Percentiles rank a stretch among this genome's conserved stretches.
phyloP scores from a whole-genome alignment of 2,329 filamentous ascomycete species.

The Aspergillus transmontanensis region DNA sequence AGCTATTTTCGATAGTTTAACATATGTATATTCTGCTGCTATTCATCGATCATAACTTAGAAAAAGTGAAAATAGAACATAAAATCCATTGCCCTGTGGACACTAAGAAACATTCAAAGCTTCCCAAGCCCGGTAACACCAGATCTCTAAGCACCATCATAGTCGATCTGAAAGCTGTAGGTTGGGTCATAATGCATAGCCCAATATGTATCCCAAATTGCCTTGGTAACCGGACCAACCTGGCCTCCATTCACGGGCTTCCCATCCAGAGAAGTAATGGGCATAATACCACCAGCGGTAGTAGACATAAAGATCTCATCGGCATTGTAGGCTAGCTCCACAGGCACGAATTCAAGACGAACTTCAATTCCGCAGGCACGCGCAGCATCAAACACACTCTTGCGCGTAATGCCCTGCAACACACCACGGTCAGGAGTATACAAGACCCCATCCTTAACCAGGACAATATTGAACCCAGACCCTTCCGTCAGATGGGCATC shows the following conservation, averaged over 20 bases:
- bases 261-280: constrained; percentile 52
- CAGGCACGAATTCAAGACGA: constrained; percentile 46
- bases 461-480: constrained; percentile 52
- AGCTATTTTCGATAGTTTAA: no score
- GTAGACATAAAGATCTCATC: constrained; percentile 59
- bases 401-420: constrained; percentile 29
- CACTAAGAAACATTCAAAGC: background rate
- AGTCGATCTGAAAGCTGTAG: constrained; percentile 35
- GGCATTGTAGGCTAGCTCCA: constrained; percentile 43
- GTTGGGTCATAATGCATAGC: constrained; percentile 47
- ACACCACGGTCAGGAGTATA: constrained; percentile 54
- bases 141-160: background rate
- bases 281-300: constrained; percentile 58
- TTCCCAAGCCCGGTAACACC: background rate
- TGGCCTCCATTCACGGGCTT: constrained; percentile 45
- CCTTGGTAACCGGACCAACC: constrained; percentile 50
- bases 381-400: constrained; percentile 45
- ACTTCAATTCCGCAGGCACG: constrained; percentile 36
- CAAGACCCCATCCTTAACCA: constrained; percentile 50
- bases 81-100: no score
- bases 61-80: no score
- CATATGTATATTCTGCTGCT: background rate
- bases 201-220: constrained; percentile 57
- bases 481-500: constrained; percentile 55
- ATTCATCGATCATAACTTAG: background rate